These are phyloP conservation scores for Coffea canephora DNA, from an alignment of 257 asterid genomes.

Conservation along the genomic window DNA sequence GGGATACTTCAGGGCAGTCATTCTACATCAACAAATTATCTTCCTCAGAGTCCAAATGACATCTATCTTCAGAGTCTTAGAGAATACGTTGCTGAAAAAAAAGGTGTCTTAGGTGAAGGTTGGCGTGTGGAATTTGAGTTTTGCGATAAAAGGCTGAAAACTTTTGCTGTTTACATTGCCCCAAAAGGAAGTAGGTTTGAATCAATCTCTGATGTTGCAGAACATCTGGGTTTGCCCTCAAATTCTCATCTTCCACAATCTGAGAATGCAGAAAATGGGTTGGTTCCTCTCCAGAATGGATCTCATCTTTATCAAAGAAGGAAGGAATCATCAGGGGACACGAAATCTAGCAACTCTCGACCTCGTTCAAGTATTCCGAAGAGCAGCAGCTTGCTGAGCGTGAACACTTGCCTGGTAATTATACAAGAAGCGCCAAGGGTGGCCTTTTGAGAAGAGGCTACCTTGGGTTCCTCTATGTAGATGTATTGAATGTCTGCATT, in stretches of 20 bases:
- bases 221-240: constrained; percentile 57
- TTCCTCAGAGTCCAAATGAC: constrained; percentile 39
- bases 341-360: constrained; percentile 30
- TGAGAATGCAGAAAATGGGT: constrained; percentile 39
- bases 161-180: constrained; percentile 59
- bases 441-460: neutral
- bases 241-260: constrained; percentile 30
- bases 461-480: neutral
- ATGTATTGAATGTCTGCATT: neutral
- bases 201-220: constrained; percentile 75
- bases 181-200: constrained; percentile 75
- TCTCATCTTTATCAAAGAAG: constrained; percentile 29
- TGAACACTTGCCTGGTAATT: constrained; percentile 19
- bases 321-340: constrained; percentile 42
- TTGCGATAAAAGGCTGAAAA: constrained; percentile 42
- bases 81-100: constrained; percentile 63
- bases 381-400: constrained; percentile 32
- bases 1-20: constrained; percentile 30
- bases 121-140: constrained; percentile 81
- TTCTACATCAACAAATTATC: constrained; percentile 27
- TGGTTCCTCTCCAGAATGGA: constrained; percentile 31
- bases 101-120: constrained; percentile 69
- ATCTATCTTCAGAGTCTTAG: constrained; percentile 62
- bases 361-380: constrained; percentile 38
- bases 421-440: neutral